These are phyloP conservation scores for Theileria parva DNA, from an alignment of 169 alveolate genomes.

Conservation along the genomic window DNA sequence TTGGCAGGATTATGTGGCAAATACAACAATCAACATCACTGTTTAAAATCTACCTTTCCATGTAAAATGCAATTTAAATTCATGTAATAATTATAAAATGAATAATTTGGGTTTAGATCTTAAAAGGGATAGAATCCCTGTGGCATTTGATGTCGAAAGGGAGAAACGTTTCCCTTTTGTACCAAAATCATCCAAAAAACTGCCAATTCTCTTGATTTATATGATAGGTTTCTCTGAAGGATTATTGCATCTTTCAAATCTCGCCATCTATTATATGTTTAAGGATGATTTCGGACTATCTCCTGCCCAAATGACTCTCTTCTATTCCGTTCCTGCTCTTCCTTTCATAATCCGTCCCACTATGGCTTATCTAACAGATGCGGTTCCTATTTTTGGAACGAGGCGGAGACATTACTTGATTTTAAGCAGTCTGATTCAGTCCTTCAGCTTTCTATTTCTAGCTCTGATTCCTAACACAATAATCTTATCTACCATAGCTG, in stretches of 20 bases:
- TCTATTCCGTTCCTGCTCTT: constrained; percentile 75
- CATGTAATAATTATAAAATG: neutral
- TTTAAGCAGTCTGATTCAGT: constrained; percentile 18
- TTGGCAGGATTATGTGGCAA: neutral
- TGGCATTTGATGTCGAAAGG: constrained; percentile 1
- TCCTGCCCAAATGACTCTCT: constrained; percentile 52
- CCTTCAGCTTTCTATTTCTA: constrained; percentile 11
- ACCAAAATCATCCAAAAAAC: constrained; percentile 28
- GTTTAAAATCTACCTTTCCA: neutral
- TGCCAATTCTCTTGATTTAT: constrained; percentile 65
- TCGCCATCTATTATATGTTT: constrained; percentile 84
- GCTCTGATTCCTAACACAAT: constrained; percentile 25
- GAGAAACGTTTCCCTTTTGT: neutral
- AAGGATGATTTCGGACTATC: constrained; percentile 80
- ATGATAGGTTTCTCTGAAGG: constrained; percentile 89
- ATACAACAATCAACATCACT: neutral
- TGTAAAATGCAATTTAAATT: neutral
- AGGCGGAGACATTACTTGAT: constrained; percentile 12
- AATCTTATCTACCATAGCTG: neutral
- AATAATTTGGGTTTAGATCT: neutral
- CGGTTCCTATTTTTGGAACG: constrained; percentile 73
- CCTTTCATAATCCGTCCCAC: constrained; percentile 85
- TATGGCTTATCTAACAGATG: constrained; percentile 83
- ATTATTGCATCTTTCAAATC: constrained; percentile 83
- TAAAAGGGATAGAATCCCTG: constrained; percentile 1